phyloP scores from a whole-genome alignment of 371 early-diverging fungal species.

The Globomyces sp. region DNA sequence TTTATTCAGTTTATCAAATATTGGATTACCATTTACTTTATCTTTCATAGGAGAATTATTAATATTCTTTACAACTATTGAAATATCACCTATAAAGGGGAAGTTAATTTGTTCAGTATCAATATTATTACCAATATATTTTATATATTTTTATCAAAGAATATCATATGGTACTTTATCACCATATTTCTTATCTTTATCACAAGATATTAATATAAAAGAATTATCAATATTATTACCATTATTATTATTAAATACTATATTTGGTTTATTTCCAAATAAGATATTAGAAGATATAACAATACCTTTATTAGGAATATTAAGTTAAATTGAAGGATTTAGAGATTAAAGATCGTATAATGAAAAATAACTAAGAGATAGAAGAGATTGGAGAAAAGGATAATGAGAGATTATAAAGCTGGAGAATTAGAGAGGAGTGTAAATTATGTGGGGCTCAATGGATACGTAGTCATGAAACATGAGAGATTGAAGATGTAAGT shows the following conservation, averaged over 20 bases:
- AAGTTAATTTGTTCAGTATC: conserved; percentile 36
- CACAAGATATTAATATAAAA: conserved; percentile 45
- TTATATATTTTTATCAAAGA: conserved; percentile 42
- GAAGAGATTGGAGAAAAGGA: too few species aligned
- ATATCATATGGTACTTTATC: conserved; percentile 42
- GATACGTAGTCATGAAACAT: too few species aligned
- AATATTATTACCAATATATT: conserved; percentile 40
- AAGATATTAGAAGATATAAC: background rate
- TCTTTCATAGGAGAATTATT: conserved; percentile 39
- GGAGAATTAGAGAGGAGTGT: too few species aligned
- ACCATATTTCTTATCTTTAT: conserved; percentile 33
- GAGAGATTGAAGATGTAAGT: too few species aligned
- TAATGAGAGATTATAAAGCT: too few species aligned
- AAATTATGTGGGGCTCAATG: too few species aligned
- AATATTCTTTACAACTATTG: conserved; percentile 28
- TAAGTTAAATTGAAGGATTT: too few species aligned
- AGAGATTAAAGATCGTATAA: too few species aligned
- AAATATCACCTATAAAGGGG: conserved; percentile 36
- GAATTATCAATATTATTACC: conserved; percentile 55
- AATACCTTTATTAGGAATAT: conserved; percentile 39
- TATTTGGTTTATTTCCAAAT: conserved; percentile 51
- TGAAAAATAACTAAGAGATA: too few species aligned
- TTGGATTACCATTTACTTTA: conserved; percentile 55
- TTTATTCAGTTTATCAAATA: conserved; percentile 62
- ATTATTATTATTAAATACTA: conserved; percentile 48